Conservation (phyloP, 192 early-diverging fungal species). For the Glomus cerebriforme region DNA sequence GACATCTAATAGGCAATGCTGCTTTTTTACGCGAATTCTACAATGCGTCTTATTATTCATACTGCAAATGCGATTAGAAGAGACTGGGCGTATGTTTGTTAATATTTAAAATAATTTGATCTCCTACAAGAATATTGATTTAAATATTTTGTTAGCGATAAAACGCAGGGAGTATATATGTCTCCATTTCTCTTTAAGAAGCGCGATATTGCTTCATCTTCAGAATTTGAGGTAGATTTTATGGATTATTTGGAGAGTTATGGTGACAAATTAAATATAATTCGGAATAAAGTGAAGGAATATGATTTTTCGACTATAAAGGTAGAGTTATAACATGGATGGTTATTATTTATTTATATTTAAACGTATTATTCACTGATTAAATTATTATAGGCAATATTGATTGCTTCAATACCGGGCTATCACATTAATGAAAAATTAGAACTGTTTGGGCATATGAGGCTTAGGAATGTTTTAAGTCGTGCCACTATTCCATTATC, state of each 20-base stretch:
- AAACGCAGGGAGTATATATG: constrained; percentile 60
- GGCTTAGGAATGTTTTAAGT: constrained; percentile 44
- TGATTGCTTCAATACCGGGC: constrained; percentile 66
- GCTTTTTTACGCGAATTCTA: not conserved
- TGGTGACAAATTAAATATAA: constrained; percentile 32
- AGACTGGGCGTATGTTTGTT: not conserved
- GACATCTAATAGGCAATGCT: not conserved
- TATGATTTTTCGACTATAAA: constrained; percentile 56
- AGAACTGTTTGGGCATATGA: constrained; percentile 59
- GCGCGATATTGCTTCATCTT: constrained; percentile 31
- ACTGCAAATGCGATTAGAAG: not conserved
- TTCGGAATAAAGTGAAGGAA: constrained; percentile 38
- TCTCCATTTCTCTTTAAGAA: constrained; percentile 47
- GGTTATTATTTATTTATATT: not conserved
- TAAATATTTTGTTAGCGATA: constrained; percentile 29
- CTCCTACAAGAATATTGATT: not conserved
- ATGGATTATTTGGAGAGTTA: constrained; percentile 55
- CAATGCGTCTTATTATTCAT: not conserved
- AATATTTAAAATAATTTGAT: not conserved
- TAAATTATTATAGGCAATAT: constrained; percentile 32
- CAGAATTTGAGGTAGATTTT: constrained; percentile 58
- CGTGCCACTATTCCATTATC: constrained; percentile 37
- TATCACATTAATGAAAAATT: constrained; percentile 44
- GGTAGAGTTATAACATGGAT: constrained; percentile 30
- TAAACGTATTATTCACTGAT: not conserved